Percentiles rank a stretch among this genome's conserved stretches.
phyloP scores from a whole-genome alignment of 2,329 filamentous ascomycete species.

The Mycosphaerelloides madeirae region DNA sequence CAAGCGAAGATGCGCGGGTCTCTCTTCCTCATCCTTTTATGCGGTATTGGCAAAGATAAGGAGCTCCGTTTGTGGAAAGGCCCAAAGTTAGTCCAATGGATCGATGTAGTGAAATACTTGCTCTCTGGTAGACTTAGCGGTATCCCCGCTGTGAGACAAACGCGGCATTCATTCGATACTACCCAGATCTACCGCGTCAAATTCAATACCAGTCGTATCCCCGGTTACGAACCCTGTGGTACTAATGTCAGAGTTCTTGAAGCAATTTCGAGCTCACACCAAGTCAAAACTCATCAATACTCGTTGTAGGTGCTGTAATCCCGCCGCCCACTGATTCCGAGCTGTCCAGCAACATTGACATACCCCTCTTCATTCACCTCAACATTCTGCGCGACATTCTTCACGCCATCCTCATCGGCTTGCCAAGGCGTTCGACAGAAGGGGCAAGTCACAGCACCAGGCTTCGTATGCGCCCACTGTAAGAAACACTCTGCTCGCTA shows the following conservation, averaged over 20 bases:
- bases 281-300: conserved; percentile 12
- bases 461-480: conserved; percentile 43
- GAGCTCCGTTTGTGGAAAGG: too few species aligned
- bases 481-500: conserved; percentile 44
- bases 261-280: too few species aligned
- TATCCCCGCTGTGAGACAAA: too few species aligned
- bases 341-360: conserved; percentile 30
- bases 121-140: too few species aligned
- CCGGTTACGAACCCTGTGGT: not conserved
- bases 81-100: too few species aligned
- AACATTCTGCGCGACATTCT: conserved; percentile 21
- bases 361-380: conserved; percentile 28
- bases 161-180: too few species aligned
- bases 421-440: conserved; percentile 31
- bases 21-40: too few species aligned
- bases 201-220: not conserved
- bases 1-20: too few species aligned
- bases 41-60: too few species aligned
- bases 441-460: conserved; percentile 27
- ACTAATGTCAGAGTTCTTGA: too few species aligned
- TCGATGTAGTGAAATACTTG: too few species aligned
- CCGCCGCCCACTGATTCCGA: conserved; percentile 26
- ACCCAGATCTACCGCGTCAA: too few species aligned
- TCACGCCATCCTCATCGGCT: conserved; percentile 18
- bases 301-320: conserved; percentile 31